Conservation (phyloP, 306 rosid genomes). For the Carpinus viminea region DNA sequence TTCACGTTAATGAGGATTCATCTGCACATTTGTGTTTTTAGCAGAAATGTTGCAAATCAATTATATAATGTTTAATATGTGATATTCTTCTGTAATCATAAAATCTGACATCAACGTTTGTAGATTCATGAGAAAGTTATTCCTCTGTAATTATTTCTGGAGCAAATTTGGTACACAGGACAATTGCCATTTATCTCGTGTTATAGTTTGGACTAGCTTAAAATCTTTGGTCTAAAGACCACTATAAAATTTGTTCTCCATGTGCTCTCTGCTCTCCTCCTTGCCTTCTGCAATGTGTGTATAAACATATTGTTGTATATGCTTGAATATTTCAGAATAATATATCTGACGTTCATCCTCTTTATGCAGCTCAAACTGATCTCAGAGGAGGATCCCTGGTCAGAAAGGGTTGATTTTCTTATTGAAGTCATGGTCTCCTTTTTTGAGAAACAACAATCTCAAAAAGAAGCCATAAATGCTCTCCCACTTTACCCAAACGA, state of each 20-base stretch:
- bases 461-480: constrained; percentile 95
- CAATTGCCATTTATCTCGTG: background rate
- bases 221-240: background rate
- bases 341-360: constrained; percentile 21
- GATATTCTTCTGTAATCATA: background rate
- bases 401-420: constrained; percentile 87
- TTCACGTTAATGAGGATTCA: background rate
- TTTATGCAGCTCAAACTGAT: constrained; percentile 85
- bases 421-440: constrained; percentile 94
- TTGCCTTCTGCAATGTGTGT: background rate
- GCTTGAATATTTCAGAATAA: background rate
- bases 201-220: background rate
- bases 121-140: background rate
- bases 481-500: constrained; percentile 96
- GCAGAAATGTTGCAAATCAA: background rate
- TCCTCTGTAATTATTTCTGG: background rate
- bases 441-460: constrained; percentile 95
- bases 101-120: background rate
- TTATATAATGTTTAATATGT: background rate
- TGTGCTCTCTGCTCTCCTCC: background rate
- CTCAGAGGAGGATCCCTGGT: constrained; percentile 91
- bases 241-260: background rate
- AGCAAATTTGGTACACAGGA: background rate
- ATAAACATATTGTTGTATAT: background rate
- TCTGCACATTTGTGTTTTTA: background rate